Evolutionary conservation across 345 rosid species (phyloP).

Genomic region (Triadica sebifera): DNA sequence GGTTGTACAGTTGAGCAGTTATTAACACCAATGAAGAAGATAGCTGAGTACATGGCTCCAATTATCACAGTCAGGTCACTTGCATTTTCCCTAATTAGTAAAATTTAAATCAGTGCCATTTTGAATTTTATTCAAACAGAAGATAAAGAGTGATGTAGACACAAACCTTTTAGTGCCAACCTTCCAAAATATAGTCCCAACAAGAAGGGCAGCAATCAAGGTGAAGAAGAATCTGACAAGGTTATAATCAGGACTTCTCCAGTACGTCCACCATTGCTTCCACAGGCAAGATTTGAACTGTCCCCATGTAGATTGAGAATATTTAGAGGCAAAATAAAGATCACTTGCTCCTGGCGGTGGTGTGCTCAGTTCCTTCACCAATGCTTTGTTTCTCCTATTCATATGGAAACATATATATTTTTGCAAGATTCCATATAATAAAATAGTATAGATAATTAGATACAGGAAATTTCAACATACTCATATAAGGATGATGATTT

Average conservation of each 20-base stretch:
- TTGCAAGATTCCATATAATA: neutral
- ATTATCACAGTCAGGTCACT: slow-evolving; percentile 41
- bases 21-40: slow-evolving; percentile 47
- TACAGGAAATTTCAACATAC: slow-evolving; percentile 28
- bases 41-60: slow-evolving; percentile 49
- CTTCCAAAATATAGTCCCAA: slow-evolving; percentile 50
- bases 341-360: slow-evolving; percentile 44
- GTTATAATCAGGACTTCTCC: slow-evolving; percentile 57
- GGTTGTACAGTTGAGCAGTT: slow-evolving; percentile 51
- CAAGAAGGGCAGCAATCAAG: slow-evolving; percentile 31
- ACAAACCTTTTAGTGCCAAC: slow-evolving; percentile 40
- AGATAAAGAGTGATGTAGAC: neutral
- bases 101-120: neutral
- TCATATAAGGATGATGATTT: slow-evolving; percentile 36
- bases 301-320: slow-evolving; percentile 42
- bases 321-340: slow-evolving; percentile 39
- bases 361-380: slow-evolving; percentile 42
- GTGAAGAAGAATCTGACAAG: slow-evolving; percentile 44
- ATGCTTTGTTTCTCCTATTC: slow-evolving; percentile 40
- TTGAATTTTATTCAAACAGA: neutral
- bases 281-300: slow-evolving; percentile 53
- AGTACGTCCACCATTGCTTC: slow-evolving; percentile 60
- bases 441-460: neutral
- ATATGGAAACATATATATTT: neutral
- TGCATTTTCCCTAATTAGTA: slow-evolving; percentile 28